phyloP scores from a whole-genome alignment of 164 flowering plant genomes.

The Macadamia tetraphylla region DNA sequence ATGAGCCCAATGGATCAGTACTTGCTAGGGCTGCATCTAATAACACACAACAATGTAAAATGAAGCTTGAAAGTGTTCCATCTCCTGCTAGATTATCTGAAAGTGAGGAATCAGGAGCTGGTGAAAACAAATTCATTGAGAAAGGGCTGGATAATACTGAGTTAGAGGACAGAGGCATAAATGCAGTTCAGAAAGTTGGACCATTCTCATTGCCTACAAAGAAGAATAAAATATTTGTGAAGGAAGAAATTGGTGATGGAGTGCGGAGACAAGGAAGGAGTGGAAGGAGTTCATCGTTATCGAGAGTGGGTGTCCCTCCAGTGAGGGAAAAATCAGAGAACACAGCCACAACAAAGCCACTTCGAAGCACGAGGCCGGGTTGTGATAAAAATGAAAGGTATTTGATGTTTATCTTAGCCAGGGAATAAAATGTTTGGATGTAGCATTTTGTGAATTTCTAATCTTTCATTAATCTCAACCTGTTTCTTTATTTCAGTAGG shows the following conservation, averaged over 20 bases:
- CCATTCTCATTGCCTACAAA: conserved; percentile 30
- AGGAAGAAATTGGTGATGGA: conserved; percentile 66
- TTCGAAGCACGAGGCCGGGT: conserved; percentile 37
- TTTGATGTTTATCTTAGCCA: conserved; percentile 1
- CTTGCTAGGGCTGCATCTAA: conserved; percentile 28
- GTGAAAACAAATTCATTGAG: conserved; percentile 51
- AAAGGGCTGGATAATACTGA: conserved; percentile 33
- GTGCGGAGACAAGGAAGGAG: conserved; percentile 75
- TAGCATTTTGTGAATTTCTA: not conserved
- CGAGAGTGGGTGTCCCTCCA: conserved; percentile 44
- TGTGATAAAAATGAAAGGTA: conserved; percentile 82
- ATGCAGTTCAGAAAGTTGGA: conserved; percentile 31
- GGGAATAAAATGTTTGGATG: not conserved
- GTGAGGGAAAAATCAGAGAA: conserved; percentile 53
- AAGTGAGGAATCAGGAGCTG: conserved; percentile 82
- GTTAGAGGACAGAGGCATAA: conserved; percentile 36
- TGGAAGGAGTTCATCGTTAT: conserved; percentile 55
- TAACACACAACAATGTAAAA: conserved; percentile 41
- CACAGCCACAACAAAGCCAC: conserved; percentile 44
- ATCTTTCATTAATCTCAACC: not conserved
- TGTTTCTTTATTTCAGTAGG: conserved; percentile 40
- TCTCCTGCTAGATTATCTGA: conserved; percentile 76
- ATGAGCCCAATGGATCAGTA: conserved; percentile 35
- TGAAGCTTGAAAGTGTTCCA: conserved; percentile 51
- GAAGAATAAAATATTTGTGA: conserved; percentile 46